Conservation (phyloP, 192 early-diverging fungal species). For the Coemansia sp. region DNA sequence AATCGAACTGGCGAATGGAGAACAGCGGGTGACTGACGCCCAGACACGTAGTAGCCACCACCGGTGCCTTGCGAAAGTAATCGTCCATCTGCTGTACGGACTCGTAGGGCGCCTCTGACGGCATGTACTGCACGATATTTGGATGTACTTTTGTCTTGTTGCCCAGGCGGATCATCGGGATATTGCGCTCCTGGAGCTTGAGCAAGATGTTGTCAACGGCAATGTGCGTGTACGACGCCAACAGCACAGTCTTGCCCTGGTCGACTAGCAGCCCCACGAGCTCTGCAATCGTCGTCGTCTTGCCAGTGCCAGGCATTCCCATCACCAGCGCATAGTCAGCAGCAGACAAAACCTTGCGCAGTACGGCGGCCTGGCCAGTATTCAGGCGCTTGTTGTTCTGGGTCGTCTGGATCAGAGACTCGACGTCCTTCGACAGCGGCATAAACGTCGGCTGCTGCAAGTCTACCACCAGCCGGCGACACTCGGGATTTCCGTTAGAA, state of each 20-base stretch:
- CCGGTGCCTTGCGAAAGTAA: slow-evolving; percentile 62
- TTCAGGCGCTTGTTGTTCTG: slow-evolving; percentile 63
- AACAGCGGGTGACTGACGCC: slow-evolving; percentile 83
- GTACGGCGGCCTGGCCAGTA: slow-evolving; percentile 68
- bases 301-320: slow-evolving; percentile 98
- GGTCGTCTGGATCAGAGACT: slow-evolving; percentile 16
- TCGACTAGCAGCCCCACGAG: slow-evolving; percentile 72
- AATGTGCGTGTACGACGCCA: slow-evolving; percentile 90
- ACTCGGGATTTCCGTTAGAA: slow-evolving; percentile 57
- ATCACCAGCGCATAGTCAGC: slow-evolving; percentile 89
- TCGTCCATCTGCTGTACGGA: slow-evolving; percentile 65
- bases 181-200: slow-evolving; percentile 71
- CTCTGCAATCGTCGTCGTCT: slow-evolving; percentile 86
- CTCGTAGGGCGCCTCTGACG: slow-evolving; percentile 45
- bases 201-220: slow-evolving; percentile 93
- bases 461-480: slow-evolving; percentile 81
- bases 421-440: slow-evolving; percentile 23
- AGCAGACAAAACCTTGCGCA: slow-evolving; percentile 74
- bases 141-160: slow-evolving; percentile 65
- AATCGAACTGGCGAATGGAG: slow-evolving; percentile 81
- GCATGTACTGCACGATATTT: slow-evolving; percentile 43
- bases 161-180: slow-evolving; percentile 80
- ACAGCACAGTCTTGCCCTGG: slow-evolving; percentile 75
- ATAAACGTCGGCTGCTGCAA: slow-evolving; percentile 69
- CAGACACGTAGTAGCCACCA: slow-evolving; percentile 90